Percentiles rank a stretch among this genome's conserved stretches.
These are phyloP conservation scores for Blastocystis sp. DNA, from an alignment of 352 stramenopile genomes.

Conservation along the genomic window DNA sequence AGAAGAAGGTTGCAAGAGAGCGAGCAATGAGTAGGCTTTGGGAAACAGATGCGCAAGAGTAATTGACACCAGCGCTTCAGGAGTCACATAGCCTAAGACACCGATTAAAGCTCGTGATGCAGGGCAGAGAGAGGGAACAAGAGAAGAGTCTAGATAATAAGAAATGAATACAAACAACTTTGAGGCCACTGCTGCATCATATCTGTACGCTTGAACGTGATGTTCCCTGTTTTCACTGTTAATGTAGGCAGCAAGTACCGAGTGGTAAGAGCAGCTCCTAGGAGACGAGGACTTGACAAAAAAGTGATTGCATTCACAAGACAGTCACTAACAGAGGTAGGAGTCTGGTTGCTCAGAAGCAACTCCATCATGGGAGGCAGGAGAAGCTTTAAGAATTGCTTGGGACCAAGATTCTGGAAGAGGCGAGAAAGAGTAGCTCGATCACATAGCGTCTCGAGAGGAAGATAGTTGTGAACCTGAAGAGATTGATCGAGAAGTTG, in stretches of 20 bases:
- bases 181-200: neutral
- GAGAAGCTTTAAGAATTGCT: slow-evolving; percentile 14
- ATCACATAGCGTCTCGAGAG: neutral
- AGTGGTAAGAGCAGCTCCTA: slow-evolving; percentile 21
- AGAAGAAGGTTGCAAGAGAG: neutral
- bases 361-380: slow-evolving; percentile 4
- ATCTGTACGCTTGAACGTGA: slow-evolving; percentile 24
- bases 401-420: neutral
- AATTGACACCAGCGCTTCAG: slow-evolving; percentile 47
- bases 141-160: neutral
- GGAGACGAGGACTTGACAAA: neutral
- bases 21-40: slow-evolving; percentile 24
- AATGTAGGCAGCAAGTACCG: slow-evolving; percentile 35
- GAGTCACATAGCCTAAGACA: slow-evolving; percentile 3
- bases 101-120: neutral
- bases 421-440: neutral
- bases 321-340: neutral
- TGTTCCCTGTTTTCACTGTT: slow-evolving; percentile 42
- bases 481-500: slow-evolving; percentile 16
- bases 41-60: slow-evolving; percentile 15
- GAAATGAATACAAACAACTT: neutral
- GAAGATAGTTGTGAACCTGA: slow-evolving; percentile 9
- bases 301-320: neutral
- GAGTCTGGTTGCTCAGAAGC: slow-evolving; percentile 8
- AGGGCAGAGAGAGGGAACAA: neutral